A percentile compares a stretch with the other conserved stretches of the same genome.
Conservation (phyloP, 306 rosid species). For the Comarum palustre region DNA sequence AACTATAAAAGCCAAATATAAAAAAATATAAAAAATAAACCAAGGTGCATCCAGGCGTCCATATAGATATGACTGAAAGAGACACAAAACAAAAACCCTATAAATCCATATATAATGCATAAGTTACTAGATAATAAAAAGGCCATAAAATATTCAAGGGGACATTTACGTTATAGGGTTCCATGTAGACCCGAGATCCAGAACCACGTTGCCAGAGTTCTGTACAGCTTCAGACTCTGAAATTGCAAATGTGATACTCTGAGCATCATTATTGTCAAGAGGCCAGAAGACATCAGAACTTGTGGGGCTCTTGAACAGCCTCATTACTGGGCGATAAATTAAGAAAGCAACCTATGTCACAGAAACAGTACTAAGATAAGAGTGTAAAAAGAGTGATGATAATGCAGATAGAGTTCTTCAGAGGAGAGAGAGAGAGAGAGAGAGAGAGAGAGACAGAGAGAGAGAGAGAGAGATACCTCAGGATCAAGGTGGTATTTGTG, state of each 20-base stretch:
- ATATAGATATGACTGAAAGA: neutral
- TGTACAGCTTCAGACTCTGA: conserved; percentile 57
- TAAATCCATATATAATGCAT: neutral
- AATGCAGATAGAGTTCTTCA: neutral
- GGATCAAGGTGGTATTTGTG: conserved; percentile 92
- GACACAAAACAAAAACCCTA: neutral
- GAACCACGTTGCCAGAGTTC: conserved; percentile 45
- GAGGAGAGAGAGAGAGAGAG: neutral
- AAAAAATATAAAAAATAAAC: no score
- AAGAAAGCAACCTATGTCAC: conserved; percentile 81
- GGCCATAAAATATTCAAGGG: conserved; percentile 5
- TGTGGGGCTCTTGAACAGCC: conserved; percentile 70
- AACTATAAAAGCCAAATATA: neutral
- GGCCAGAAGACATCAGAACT: conserved; percentile 82
- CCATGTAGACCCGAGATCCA: conserved; percentile 68
- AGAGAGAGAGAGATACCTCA: conserved; percentile 60
- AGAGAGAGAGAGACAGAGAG: neutral
- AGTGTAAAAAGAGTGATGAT: conserved; percentile 6
- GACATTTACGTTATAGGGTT: conserved; percentile 53
- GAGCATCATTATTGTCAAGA: conserved; percentile 49
- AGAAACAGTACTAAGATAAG: conserved; percentile 11
- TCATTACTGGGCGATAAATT: conserved; percentile 93
- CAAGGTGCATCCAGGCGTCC: neutral
- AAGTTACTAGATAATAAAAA: conserved; percentile 1
- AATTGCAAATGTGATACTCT: conserved; percentile 39